Percentiles rank a stretch among this genome's conserved stretches.
Evolutionary conservation across 2,329 filamentous ascomycete species (phyloP).

Genomic region (Exophiala lecanii-corni): DNA sequence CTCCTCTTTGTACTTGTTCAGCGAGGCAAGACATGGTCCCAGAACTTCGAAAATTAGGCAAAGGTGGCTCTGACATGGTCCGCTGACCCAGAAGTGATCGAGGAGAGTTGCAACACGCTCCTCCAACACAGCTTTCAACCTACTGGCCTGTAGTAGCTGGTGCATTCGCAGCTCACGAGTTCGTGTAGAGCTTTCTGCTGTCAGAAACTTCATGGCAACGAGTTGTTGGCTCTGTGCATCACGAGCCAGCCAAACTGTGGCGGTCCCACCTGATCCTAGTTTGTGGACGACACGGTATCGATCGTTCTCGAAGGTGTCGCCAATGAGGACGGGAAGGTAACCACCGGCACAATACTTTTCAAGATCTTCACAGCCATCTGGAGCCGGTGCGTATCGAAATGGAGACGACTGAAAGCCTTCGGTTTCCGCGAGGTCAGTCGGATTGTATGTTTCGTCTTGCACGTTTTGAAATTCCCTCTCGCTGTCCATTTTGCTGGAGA

Average conservation of each 20-base stretch:
- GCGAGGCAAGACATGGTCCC: neutral
- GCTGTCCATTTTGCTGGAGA: no score
- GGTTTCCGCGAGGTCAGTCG: neutral
- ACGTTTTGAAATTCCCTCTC: no score
- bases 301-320: constrained; percentile 27
- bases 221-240: constrained; percentile 2
- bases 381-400: neutral
- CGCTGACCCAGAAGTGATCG: constrained; percentile 30
- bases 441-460: no score
- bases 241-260: constrained; percentile 7
- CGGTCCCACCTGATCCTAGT: constrained; percentile 5
- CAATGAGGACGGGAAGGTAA: constrained; percentile 33
- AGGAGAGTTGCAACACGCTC: no score
- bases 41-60: constrained; percentile 33
- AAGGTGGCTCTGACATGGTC: constrained; percentile 28
- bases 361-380: constrained; percentile 13
- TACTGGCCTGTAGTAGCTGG: no score
- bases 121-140: no score
- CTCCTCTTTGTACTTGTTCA: no score
- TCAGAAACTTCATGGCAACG: constrained; percentile 7
- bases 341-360: constrained; percentile 29
- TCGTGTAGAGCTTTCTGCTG: neutral
- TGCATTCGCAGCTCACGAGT: no score
- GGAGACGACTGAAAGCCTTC: neutral
- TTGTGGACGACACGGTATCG: constrained; percentile 12